Conservation (phyloP, 2,329 filamentous ascomycete species). For the Diplodia corticola region DNA sequence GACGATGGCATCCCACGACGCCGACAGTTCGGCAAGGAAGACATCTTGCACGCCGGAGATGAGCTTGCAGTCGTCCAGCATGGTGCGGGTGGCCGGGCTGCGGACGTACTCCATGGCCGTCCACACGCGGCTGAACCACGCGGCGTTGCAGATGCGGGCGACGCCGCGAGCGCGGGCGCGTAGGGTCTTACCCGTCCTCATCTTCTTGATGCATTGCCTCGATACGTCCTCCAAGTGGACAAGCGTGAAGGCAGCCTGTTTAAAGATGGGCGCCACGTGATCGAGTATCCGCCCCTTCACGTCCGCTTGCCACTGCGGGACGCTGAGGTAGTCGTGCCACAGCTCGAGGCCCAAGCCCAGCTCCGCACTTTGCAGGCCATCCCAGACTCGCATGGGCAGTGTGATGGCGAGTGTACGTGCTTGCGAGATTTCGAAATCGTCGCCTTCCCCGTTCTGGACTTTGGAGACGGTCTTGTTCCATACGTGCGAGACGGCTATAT, state of each 20-base stretch:
- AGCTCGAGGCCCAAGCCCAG: constrained; percentile 6
- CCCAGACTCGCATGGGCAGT: background rate
- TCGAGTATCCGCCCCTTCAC: constrained; percentile 22
- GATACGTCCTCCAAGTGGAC: background rate
- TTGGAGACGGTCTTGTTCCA: constrained; percentile 16
- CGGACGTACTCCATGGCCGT: constrained; percentile 28
- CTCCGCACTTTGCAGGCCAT: background rate
- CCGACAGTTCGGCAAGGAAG: constrained; percentile 19
- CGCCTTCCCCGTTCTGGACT: background rate
- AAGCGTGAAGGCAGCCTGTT: background rate
- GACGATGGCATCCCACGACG: background rate
- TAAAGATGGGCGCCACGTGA: background rate
- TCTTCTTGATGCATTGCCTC: background rate
- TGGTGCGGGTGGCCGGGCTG: constrained; percentile 21
- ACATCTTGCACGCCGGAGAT: constrained; percentile 13
- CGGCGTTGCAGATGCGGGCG: constrained; percentile 24
- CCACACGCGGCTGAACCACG: constrained; percentile 28
- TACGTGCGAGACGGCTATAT: constrained; percentile 18
- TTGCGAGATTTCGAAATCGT: background rate
- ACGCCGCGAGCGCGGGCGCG: constrained; percentile 19
- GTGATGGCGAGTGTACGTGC: background rate
- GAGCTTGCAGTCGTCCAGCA: constrained; percentile 24
- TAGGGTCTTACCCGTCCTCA: background rate
- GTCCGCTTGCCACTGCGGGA: constrained; percentile 24
- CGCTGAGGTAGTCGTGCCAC: constrained; percentile 29